Percentiles rank a stretch among this genome's conserved stretches.
Conservation (phyloP, 441 rosid species). For the Pelargonium exstipulatum region DNA sequence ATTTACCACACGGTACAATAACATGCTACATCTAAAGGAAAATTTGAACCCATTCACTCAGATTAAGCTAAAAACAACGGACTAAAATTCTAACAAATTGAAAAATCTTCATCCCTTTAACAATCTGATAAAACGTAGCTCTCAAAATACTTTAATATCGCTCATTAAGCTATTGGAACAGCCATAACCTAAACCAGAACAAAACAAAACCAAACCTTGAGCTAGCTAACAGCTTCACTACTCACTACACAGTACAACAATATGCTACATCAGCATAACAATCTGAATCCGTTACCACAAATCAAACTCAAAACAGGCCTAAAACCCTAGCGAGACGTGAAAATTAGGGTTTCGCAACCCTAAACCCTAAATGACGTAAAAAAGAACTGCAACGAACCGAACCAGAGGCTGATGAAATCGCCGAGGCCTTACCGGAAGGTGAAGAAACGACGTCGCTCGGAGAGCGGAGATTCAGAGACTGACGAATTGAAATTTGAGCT, state of each 20-base stretch:
- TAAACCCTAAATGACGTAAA: background rate
- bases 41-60: background rate
- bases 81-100: too few relatives aligned
- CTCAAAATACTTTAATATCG: background rate
- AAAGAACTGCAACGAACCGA: background rate
- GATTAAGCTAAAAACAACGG: too few relatives aligned
- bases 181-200: background rate
- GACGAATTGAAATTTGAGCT: background rate
- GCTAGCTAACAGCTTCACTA: too few relatives aligned
- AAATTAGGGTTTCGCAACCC: background rate
- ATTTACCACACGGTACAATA: background rate
- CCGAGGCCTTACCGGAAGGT: background rate
- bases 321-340: background rate
- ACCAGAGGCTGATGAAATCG: background rate
- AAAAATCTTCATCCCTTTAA: too few relatives aligned
- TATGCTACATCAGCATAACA: too few relatives aligned
- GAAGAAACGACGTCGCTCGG: background rate
- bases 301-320: background rate
- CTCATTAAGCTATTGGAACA: background rate
- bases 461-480: background rate
- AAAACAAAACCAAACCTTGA: too few relatives aligned
- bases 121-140: background rate
- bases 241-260: too few relatives aligned
- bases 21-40: background rate
- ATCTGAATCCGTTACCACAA: background rate